Percentiles rank a stretch among this genome's conserved stretches.
These are phyloP conservation scores for Scutellospora calospora DNA, from an alignment of 371 early-diverging fungal species.

Conservation along the genomic window DNA sequence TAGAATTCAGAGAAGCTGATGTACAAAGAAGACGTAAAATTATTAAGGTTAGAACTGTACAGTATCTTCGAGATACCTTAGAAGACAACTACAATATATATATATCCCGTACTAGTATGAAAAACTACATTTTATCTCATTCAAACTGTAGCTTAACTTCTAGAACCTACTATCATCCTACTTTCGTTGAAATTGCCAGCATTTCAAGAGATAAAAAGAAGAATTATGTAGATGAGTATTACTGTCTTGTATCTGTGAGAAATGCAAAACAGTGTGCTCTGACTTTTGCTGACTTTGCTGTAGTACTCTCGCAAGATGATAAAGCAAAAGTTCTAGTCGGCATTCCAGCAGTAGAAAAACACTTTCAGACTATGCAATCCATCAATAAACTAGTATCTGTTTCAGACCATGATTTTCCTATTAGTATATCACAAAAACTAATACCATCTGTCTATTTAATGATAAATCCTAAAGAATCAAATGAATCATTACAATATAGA, in stretches of 20 bases:
- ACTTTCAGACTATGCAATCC: no score
- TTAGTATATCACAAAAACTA: neutral
- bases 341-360: no score
- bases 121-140: neutral
- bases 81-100: neutral
- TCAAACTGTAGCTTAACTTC: neutral
- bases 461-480: neutral
- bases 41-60: neutral
- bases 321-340: neutral
- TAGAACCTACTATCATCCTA: neutral
- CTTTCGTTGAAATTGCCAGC: neutral
- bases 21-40: neutral
- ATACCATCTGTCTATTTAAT: neutral
- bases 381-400: no score
- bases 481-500: neutral
- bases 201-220: neutral
- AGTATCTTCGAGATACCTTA: neutral
- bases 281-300: neutral
- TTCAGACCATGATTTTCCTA: conserved; percentile 4
- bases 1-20: neutral
- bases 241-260: conserved; percentile 6
- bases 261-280: neutral
- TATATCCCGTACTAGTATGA: neutral
- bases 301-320: neutral
- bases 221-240: neutral